Conservation (phyloP, 176 grass and related monocot species). For the Sorghum bicolor region DNA sequence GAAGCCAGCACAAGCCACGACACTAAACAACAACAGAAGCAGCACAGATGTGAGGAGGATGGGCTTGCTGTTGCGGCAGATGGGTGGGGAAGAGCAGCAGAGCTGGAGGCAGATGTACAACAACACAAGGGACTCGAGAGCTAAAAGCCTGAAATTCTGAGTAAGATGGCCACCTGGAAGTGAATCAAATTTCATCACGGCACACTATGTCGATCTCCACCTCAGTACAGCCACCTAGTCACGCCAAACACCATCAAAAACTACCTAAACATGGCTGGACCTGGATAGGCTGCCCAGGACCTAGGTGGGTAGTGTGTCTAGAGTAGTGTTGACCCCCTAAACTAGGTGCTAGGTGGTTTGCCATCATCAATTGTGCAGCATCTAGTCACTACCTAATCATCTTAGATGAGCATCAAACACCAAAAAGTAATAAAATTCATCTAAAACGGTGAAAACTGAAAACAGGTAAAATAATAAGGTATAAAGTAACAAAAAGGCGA, state of each 20-base stretch:
- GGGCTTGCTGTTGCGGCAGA: background rate
- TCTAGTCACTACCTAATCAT: background rate
- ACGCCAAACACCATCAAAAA: background rate
- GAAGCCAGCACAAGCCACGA: background rate
- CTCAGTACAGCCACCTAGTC: background rate
- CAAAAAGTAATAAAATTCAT: background rate
- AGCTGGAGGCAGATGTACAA: background rate
- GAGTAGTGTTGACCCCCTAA: background rate
- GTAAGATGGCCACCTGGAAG: background rate
- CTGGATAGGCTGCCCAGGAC: background rate
- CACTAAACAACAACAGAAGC: background rate
- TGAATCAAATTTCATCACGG: background rate
- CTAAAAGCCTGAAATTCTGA: background rate
- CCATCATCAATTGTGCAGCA: background rate
- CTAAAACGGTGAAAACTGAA: background rate
- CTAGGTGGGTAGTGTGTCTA: background rate
- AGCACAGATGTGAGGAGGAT: background rate
- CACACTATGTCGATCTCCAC: background rate
- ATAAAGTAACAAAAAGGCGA: background rate
- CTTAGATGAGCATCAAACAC: background rate
- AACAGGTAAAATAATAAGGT: background rate
- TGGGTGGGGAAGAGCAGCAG: background rate
- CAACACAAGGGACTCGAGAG: background rate
- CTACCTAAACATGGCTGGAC: background rate
- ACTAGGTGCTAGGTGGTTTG: background rate